A percentile compares a stretch with the other conserved stretches of the same genome.
phyloP scores from a whole-genome alignment of 371 early-diverging fungal genomes.

The Saksenaea vasiformis region DNA sequence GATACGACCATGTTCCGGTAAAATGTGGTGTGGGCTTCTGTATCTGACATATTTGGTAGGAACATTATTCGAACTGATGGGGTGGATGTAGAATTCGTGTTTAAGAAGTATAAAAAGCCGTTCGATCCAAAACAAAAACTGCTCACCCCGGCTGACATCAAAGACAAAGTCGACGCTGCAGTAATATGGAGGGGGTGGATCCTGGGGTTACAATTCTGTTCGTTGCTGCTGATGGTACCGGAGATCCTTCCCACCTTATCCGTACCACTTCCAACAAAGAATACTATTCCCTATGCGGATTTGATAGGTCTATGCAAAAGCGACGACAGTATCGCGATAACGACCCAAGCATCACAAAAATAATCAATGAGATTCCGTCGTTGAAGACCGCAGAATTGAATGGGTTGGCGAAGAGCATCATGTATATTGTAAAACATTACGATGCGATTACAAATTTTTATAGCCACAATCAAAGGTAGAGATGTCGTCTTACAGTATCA shows the following conservation, averaged over 20 bases:
- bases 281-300: background rate
- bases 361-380: background rate
- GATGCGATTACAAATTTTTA: background rate
- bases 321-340: background rate
- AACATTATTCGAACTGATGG: background rate
- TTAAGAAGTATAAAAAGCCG: background rate
- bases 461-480: background rate
- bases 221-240: background rate
- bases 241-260: background rate
- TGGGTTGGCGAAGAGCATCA: background rate
- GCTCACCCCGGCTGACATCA: background rate
- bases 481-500: too few relatives aligned
- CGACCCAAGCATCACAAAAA: background rate
- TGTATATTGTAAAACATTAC: background rate
- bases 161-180: background rate
- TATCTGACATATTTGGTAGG: too few relatives aligned
- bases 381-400: background rate
- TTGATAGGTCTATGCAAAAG: background rate
- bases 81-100: background rate
- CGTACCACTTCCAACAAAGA: background rate
- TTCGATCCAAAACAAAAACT: background rate
- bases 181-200: background rate
- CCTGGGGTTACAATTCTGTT: background rate
- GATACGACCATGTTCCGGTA: background rate
- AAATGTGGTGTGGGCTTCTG: background rate